Conservation (phyloP, 2,329 filamentous ascomycete genomes). For the Botrytis tulipae region DNA sequence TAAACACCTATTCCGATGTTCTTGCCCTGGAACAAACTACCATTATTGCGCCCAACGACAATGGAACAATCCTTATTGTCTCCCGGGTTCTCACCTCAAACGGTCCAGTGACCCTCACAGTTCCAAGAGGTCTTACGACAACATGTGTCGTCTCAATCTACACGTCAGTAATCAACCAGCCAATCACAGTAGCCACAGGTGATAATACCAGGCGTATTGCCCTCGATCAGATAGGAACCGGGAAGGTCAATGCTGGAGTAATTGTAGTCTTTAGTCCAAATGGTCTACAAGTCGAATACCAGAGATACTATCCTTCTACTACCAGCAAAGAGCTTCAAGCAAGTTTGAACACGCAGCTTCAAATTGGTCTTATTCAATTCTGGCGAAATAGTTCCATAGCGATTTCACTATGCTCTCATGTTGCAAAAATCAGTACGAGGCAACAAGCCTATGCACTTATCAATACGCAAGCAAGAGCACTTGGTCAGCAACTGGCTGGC, state of each 20-base stretch:
- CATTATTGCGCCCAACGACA: neutral
- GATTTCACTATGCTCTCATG: constrained; percentile 5
- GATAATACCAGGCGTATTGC: neutral
- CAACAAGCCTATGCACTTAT: constrained; percentile 10
- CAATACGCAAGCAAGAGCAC: neutral
- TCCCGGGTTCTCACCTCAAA: constrained; percentile 6
- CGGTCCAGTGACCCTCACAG: constrained; percentile 4
- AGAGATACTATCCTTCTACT: constrained; percentile 3
- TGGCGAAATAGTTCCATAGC: constrained; percentile 9
- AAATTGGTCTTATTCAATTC: neutral
- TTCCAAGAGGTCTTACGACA: neutral
- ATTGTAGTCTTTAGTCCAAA: neutral
- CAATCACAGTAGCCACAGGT: constrained; percentile 1
- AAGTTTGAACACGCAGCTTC: constrained; percentile 6
- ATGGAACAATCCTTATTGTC: neutral
- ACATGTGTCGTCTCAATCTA: constrained; percentile 9
- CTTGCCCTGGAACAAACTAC: neutral
- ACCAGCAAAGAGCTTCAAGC: constrained; percentile 10
- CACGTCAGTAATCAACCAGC: neutral
- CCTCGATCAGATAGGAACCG: constrained; percentile 7
- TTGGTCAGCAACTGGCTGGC: constrained; percentile 7
- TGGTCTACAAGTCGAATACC: constrained; percentile 8
- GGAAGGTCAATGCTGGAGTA: neutral
- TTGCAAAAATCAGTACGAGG: neutral
- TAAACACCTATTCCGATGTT: constrained; percentile 1